Evolutionary conservation across 805 yeast species (phyloP).

Genomic region (Jamesozyma lodderae): DNA sequence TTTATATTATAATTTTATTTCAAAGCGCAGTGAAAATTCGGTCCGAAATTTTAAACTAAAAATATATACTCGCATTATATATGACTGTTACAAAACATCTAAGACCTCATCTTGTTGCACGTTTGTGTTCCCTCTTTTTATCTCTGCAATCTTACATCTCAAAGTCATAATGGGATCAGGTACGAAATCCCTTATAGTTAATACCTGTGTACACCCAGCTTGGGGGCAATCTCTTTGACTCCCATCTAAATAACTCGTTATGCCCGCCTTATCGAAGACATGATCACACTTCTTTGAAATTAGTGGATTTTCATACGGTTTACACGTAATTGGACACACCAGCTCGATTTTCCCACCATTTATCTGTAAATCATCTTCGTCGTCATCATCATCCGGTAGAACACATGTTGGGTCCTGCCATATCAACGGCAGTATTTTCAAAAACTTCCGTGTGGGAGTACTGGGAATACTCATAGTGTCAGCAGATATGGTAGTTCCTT

Average conservation of each 20-base stretch:
- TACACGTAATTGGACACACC: slow-evolving; percentile 56
- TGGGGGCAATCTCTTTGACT: slow-evolving; percentile 44
- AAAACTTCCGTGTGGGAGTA: slow-evolving; percentile 8
- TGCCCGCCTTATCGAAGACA: slow-evolving; percentile 45
- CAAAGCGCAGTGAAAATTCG: no score
- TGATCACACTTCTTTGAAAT: slow-evolving; percentile 52
- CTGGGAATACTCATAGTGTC: background rate
- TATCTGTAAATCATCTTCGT: slow-evolving; percentile 53
- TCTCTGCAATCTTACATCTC: slow-evolving; percentile 35
- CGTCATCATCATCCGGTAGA: slow-evolving; percentile 39
- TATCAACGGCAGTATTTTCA: slow-evolving; percentile 40
- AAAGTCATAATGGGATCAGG: slow-evolving; percentile 48
- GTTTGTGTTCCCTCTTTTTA: slow-evolving; percentile 3
- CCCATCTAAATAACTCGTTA: slow-evolving; percentile 30
- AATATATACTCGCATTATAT: no score
- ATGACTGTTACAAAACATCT: slow-evolving; percentile 5
- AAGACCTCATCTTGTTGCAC: slow-evolving; percentile 4
- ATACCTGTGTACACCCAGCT: slow-evolving; percentile 40
- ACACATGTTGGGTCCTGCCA: slow-evolving; percentile 53
- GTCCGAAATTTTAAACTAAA: no score
- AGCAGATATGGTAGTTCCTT: background rate
- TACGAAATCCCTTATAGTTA: slow-evolving; percentile 32
- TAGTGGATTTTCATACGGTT: slow-evolving; percentile 45
- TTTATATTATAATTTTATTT: no score
- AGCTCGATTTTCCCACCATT: slow-evolving; percentile 66